Evolutionary conservation across 192 early-diverging fungal species (phyloP), one percentile per base, ranked within the genome.

Genomic region (Umbelopsis ramanniana): DNA sequence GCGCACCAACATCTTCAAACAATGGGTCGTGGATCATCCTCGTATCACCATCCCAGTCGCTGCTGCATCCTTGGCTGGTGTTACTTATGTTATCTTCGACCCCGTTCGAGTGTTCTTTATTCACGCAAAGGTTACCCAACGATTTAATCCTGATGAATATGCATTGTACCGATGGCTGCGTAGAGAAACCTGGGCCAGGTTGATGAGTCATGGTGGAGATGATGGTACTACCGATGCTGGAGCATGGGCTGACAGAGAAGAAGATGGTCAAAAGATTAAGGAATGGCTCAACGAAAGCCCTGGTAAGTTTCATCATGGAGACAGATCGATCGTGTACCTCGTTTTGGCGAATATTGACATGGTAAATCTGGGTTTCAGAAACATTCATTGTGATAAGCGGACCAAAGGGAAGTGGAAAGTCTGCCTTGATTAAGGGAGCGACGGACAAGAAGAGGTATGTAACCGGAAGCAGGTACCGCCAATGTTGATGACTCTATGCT

Each of bases 51-150:
- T 96, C 12, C 94, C 94, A 23, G 63, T 97, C 22, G 81, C 92
- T 4, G 89, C 95, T 5, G 95, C 86, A 15, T 53, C 92, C 33
- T 80, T 94, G 19, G 94, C 95, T 0, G 90, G 85, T 12, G 76
- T 95, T 17, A 88, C 92, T 7, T 96, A 95, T 79, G 86, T 90
- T 21, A 80, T 95, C 22, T 98, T 98, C 79, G 97, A 97, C 71
- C 96, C 97, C 4, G 85, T 96, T 57, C 91, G 97, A 22, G 84
- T 92, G 54, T 97, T 96, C 77, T 94, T 90, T 72, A 92, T 97
- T 72, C 90, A 87, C 26, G 93, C 95, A 76, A 91, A 92, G 77
- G 82, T 94, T 52, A 95, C 93, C 1, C 87, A 91, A 35, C 82
- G 95, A 33, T 97, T 93, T 76, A 90, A 90, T 54, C 74, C 89